These are phyloP conservation scores for Ambrosia artemisiifolia DNA, from an alignment of 129 eudicot species.

Conservation along the genomic window DNA sequence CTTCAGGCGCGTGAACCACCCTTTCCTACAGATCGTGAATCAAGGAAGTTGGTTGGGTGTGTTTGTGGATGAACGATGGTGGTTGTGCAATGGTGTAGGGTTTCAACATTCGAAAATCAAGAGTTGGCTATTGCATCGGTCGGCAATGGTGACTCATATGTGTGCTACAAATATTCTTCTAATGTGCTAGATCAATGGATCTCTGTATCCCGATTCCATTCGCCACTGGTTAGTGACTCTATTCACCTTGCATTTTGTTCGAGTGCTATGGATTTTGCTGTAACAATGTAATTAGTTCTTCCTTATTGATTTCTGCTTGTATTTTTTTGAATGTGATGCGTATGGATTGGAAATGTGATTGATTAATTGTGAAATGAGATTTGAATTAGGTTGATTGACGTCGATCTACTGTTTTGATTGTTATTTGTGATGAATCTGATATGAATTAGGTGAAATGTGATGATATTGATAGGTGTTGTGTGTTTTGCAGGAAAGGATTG, in stretches of 20 bases:
- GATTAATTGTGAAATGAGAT: constrained; percentile 8
- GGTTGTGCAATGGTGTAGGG: no score
- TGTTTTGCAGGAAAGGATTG: constrained; percentile 44
- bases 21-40: no score
- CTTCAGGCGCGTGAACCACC: no score
- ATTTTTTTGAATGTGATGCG: constrained; percentile 1
- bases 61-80: no score
- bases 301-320: neutral
- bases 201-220: constrained; percentile 11
- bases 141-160: constrained; percentile 75
- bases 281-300: no score
- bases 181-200: constrained; percentile 29
- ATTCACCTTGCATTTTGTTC: neutral
- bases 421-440: neutral
- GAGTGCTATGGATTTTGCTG: neutral
- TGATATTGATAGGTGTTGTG: constrained; percentile 4
- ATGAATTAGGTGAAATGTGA: constrained; percentile 7
- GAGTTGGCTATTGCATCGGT: no score
- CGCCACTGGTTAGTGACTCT: constrained; percentile 16
- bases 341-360: constrained; percentile 9
- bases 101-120: no score
- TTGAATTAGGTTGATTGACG: neutral
- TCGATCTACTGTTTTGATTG: constrained; percentile 23
- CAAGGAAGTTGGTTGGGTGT: no score
- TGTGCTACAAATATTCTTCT: neutral